A percentile compares a stretch with the other conserved stretches of the same genome.
Conservation (phyloP, 1,139 yeast genomes). For the Kurtzmaniella natalensis region DNA sequence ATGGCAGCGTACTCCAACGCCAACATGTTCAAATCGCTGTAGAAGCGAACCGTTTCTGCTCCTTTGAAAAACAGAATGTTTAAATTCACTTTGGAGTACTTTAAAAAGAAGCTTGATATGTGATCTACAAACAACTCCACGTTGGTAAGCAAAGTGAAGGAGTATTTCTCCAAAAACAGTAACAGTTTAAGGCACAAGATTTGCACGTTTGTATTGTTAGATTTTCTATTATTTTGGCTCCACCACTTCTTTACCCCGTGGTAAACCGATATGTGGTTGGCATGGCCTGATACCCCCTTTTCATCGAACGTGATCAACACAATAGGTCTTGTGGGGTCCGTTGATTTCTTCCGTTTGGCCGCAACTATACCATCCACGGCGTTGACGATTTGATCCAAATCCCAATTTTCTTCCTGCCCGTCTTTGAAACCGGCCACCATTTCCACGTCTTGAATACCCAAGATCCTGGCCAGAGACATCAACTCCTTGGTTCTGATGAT, state of each 20-base stretch:
- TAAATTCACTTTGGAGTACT: slow-evolving; percentile 32
- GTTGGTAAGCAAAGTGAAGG: slow-evolving; percentile 45
- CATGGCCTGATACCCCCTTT: slow-evolving; percentile 78
- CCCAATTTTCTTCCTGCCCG: slow-evolving; percentile 73
- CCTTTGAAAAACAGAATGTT: slow-evolving; percentile 37
- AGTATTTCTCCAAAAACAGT: slow-evolving; percentile 47
- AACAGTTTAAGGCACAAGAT: slow-evolving; percentile 43
- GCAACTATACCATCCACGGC: slow-evolving; percentile 19
- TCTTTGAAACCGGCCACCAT: slow-evolving; percentile 54
- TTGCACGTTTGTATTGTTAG: slow-evolving; percentile 15
- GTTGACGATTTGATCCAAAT: slow-evolving; percentile 33
- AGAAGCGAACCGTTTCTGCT: slow-evolving; percentile 28
- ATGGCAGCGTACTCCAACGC: slow-evolving; percentile 66
- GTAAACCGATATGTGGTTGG: slow-evolving; percentile 72
- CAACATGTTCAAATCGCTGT: slow-evolving; percentile 54
- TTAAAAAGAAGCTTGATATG: slow-evolving; percentile 26
- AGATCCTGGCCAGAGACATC: slow-evolving; percentile 47
- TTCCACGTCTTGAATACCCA: slow-evolving; percentile 52
- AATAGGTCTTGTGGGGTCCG: slow-evolving; percentile 5
- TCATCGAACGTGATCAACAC: slow-evolving; percentile 77
- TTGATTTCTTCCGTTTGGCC: slow-evolving; percentile 12
- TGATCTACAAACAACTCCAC: slow-evolving; percentile 38
- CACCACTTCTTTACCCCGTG: slow-evolving; percentile 46
- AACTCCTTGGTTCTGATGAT: slow-evolving; percentile 56
- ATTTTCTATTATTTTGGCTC: slow-evolving; percentile 6